Evolutionary conservation across 176 grass and related monocot genomes (phyloP).

Genomic region (Rhynchospora breviuscula): DNA sequence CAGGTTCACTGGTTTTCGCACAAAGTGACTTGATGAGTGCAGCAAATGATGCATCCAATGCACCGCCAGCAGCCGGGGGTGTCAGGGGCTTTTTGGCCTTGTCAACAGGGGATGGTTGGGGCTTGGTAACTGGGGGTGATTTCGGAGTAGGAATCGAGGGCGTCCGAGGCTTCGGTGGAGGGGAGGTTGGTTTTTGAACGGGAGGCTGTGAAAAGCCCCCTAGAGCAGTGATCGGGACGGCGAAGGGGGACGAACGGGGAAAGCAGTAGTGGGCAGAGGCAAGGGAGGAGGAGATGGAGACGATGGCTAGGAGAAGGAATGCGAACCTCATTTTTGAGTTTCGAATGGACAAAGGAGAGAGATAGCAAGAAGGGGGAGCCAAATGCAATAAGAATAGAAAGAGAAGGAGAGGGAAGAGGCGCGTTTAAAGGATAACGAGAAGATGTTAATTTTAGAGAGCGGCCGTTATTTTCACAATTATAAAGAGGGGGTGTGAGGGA

Average conservation of each 20-base stretch:
- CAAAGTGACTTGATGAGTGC: slow-evolving; percentile 2
- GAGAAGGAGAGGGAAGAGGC: background rate
- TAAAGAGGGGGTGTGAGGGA: background rate
- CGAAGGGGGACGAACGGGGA: background rate
- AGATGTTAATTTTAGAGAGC: slow-evolving; percentile 23
- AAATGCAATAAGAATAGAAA: background rate
- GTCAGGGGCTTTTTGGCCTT: background rate
- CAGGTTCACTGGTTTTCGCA: background rate
- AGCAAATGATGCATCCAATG: background rate
- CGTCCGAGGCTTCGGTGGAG: background rate
- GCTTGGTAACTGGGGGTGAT: background rate
- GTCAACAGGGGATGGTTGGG: background rate
- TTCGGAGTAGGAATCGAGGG: background rate
- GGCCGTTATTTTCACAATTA: background rate
- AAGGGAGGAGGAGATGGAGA: background rate
- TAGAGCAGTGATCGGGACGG: slow-evolving; percentile 1
- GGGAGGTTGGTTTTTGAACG: background rate
- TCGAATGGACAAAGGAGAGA: background rate
- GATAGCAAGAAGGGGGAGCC: background rate
- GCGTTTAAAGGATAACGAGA: slow-evolving; percentile 17
- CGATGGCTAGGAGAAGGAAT: background rate
- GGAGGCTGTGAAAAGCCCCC: background rate
- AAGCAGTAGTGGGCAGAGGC: slow-evolving; percentile 11
- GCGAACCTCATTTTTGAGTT: slow-evolving; percentile 2
- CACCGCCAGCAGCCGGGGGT: background rate